Evolutionary conservation across 257 asterid genomes (phyloP).

Genomic region (Ajuga chamaepitys): DNA sequence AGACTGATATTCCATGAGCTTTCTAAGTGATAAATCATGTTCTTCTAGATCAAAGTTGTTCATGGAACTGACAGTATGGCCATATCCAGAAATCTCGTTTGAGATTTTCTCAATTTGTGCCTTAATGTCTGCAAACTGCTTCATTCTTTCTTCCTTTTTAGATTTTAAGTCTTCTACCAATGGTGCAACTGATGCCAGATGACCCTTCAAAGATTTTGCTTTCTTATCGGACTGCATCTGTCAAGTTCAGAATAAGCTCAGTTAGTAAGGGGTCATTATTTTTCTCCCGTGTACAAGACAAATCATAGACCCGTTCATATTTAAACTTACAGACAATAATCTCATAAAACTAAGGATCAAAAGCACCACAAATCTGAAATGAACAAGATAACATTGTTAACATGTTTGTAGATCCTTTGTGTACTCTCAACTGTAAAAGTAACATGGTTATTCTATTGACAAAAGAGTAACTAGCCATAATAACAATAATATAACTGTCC

Average conservation of each 20-base stretch:
- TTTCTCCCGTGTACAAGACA: too few species aligned
- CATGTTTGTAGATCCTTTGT: neutral
- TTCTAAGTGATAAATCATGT: constrained; percentile 75
- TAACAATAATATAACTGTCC: too few species aligned
- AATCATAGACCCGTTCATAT: too few species aligned
- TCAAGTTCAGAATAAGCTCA: constrained; percentile 13
- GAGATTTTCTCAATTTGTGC: constrained; percentile 76
- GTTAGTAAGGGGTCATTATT: neutral
- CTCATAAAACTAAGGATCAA: neutral
- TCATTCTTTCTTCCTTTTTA: constrained; percentile 69
- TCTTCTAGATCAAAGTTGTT: constrained; percentile 46
- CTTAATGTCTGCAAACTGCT: constrained; percentile 70
- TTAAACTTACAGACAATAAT: too few species aligned
- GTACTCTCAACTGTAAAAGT: neutral
- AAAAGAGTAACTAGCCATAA: neutral
- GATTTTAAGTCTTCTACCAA: constrained; percentile 66
- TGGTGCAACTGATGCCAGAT: constrained; percentile 64
- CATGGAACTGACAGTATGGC: constrained; percentile 32
- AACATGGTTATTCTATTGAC: neutral
- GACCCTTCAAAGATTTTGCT: constrained; percentile 58
- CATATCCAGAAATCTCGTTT: constrained; percentile 68
- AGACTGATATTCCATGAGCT: constrained; percentile 72
- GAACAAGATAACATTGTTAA: neutral
- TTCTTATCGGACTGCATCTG: constrained; percentile 56
- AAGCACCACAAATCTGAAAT: neutral